These are phyloP conservation scores for Acanthamoeba lenticulata DNA, from an alignment of 208 protist species.

Conservation along the genomic window DNA sequence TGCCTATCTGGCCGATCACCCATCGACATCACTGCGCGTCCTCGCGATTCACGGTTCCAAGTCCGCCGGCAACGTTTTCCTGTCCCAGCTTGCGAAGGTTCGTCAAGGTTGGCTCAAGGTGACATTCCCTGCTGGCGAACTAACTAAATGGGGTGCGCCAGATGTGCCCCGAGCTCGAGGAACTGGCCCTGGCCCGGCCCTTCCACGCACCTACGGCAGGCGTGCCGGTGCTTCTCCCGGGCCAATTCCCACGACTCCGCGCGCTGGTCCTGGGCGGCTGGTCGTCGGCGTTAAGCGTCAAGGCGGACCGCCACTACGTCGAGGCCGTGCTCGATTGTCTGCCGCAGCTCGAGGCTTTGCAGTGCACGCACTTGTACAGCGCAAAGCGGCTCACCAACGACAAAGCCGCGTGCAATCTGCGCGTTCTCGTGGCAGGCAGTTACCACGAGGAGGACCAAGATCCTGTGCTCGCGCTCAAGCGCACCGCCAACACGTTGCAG, in stretches of 20 bases:
- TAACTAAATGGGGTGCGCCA: no score
- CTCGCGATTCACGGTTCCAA: neutral
- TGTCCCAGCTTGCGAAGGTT: neutral
- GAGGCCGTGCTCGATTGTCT: neutral
- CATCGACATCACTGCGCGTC: neutral
- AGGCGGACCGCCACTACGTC: neutral
- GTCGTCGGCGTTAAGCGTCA: neutral
- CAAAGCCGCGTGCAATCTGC: neutral
- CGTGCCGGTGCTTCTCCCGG: neutral
- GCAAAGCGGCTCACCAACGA: neutral
- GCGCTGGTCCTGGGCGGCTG: neutral
- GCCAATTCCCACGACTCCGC: neutral
- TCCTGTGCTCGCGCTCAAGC: neutral
- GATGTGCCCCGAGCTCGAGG: neutral
- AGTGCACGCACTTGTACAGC: neutral
- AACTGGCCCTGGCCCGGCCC: neutral
- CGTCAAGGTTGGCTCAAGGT: no score
- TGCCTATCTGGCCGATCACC: neutral
- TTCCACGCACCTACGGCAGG: neutral
- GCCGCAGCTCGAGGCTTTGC: neutral
- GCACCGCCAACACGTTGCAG: neutral
- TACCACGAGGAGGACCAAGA: neutral
- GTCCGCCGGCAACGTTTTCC: neutral
- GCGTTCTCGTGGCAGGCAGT: neutral
- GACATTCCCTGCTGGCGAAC: no score